Evolutionary conservation across 257 asterid species (phyloP), one percentile per base, ranked within the genome.

Genomic region (Scutellaria baicalensis): DNA sequence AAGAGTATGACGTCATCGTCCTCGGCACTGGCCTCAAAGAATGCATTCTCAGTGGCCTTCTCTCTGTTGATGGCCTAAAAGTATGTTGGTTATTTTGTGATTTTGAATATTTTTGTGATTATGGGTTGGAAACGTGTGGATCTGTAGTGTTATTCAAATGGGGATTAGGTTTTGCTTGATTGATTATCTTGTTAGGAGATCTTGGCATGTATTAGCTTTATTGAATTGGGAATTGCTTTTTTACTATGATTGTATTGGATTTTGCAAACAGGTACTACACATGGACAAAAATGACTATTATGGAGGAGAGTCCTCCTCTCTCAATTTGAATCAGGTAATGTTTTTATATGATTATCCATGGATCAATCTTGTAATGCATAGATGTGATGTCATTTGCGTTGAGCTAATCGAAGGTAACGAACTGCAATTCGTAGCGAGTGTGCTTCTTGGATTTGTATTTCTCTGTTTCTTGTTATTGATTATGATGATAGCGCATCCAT

Each of bases 11-110:
- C 58, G 95, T 91, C 17, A 87, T 91, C 64, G 97, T 91, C 74
- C 95, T 91, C 1, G 97, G 97, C 54, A 91, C 97, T 16, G 97
- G 97, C n/a, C 96, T 91, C 52, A 91, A 91, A 69, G 97, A 91
- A 78, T 91, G 97, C 82, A 91, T 91, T 70, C 93, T 91, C 74
- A 91, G 96, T 17, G 97, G 97, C 62, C 93, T 91, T 66, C 92
- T 91, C 76, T 91, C 97, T 31, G 95, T 91, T 14, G 93, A 91
- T 66, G 97, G 97, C 72, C 87, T 89, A 68, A 91, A 89, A 79
- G 97, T 91, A 77, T 8, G 61, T 8, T 11, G 23, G 64, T 16
- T 57, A 35, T 57, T 21, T 57, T 9, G 49, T 36, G 49, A 59
- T 38, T 59, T 14, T 59, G 66, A 36, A 16, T 59, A 57, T 44